These are phyloP conservation scores for Boletus rubroflammeus DNA, from an alignment of 768 basidiomycete species.

Conservation along the genomic window DNA sequence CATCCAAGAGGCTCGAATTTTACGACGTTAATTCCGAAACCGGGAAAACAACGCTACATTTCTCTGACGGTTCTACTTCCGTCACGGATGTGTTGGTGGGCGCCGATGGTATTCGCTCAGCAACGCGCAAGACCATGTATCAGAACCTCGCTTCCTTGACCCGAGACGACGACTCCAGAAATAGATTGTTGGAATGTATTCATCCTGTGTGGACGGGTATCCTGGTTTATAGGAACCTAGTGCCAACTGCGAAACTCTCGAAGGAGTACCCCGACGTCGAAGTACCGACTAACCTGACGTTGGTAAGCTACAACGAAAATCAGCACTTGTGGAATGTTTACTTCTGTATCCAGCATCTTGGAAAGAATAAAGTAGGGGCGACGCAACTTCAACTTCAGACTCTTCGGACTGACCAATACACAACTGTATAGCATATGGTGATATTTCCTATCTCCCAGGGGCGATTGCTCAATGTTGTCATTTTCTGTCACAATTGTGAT, in stretches of 20 bases:
- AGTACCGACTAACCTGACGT: slow-evolving; percentile 24
- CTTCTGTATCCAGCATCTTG: slow-evolving; percentile 18
- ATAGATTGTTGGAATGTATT: slow-evolving; percentile 17
- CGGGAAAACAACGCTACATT: slow-evolving; percentile 31
- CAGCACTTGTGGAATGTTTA: not conserved
- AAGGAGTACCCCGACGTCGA: slow-evolving; percentile 33
- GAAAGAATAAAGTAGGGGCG: slow-evolving; percentile 15
- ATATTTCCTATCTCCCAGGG: slow-evolving; percentile 39
- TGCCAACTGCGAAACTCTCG: slow-evolving; percentile 28
- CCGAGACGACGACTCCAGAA: slow-evolving; percentile 1
- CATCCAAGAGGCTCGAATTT: slow-evolving; percentile 33
- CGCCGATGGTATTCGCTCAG: slow-evolving; percentile 42
- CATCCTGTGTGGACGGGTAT: slow-evolving; percentile 40
- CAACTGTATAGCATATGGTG: slow-evolving; percentile 36
- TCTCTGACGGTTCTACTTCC: slow-evolving; percentile 35
- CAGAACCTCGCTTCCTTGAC: slow-evolving; percentile 8
- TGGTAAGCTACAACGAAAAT: slow-evolving; percentile 1
- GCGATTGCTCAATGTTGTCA: slow-evolving; percentile 34
- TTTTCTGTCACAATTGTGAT: slow-evolving; percentile 25
- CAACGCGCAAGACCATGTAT: slow-evolving; percentile 29
- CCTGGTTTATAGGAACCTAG: slow-evolving; percentile 36
- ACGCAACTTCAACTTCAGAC: not conserved
- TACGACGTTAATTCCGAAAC: slow-evolving; percentile 25
- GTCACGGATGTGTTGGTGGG: slow-evolving; percentile 41
- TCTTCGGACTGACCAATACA: not conserved